These are phyloP conservation scores for Lasiosphaeriaceae sp. DNA, from an alignment of 495 filamentous ascomycete species.

Conservation along the genomic window DNA sequence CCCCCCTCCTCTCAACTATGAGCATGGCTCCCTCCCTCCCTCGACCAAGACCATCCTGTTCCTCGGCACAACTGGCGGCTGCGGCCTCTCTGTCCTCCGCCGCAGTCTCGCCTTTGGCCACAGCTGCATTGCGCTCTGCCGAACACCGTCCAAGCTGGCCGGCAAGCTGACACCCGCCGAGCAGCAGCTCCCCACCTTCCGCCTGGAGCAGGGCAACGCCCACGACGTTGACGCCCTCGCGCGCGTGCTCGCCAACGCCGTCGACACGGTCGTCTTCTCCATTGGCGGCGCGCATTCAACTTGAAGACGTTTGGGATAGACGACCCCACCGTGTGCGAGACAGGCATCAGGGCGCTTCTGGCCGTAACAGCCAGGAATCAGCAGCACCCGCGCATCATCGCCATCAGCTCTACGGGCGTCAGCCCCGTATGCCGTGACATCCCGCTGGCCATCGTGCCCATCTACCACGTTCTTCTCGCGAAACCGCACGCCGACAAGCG, in stretches of 20 bases:
- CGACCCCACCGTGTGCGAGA: conserved; percentile 57
- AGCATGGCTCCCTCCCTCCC: no score
- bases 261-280: conserved; percentile 43
- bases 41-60: conserved; percentile 49
- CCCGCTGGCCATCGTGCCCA: conserved; percentile 43
- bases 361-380: conserved; percentile 18
- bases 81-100: conserved; percentile 42
- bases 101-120: conserved; percentile 49
- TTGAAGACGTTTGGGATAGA: conserved; percentile 31
- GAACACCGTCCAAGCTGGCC: conserved; percentile 59
- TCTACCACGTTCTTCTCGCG: conserved; percentile 50
- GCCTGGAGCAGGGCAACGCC: conserved; percentile 50
- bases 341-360: conserved; percentile 45
- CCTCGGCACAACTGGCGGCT: conserved; percentile 56
- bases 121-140: conserved; percentile 51
- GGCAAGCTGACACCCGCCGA: conserved; percentile 30
- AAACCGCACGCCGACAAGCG: conserved; percentile 57
- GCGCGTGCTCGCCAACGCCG: conserved; percentile 31
- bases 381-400: conserved; percentile 41
- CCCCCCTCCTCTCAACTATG: no score
- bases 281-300: conserved; percentile 40
- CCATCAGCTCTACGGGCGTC: conserved; percentile 53
- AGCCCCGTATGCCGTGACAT: conserved; percentile 45
- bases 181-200: conserved; percentile 33
- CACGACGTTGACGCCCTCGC: conserved; percentile 40